Percentiles rank a stretch among this genome's conserved stretches.
Evolutionary conservation across 2,329 filamentous ascomycete species (phyloP).

Genomic region (Cercospora zeina): DNA sequence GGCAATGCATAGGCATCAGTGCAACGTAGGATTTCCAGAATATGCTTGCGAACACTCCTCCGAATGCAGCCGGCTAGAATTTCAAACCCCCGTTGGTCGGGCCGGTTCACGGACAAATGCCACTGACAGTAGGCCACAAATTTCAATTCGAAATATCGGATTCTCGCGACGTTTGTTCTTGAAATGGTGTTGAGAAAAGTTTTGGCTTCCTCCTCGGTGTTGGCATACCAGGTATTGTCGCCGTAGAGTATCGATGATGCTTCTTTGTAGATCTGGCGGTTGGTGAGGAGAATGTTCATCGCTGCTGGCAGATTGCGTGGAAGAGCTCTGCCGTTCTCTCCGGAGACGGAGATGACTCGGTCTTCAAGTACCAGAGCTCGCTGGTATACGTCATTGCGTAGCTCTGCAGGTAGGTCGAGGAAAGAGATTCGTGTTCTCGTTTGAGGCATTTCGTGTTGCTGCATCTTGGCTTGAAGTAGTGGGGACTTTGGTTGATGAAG

Average conservation of each 20-base stretch:
- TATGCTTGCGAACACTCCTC: neutral
- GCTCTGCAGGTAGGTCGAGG: neutral
- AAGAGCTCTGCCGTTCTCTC: neutral
- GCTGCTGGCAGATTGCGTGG: constrained; percentile 5
- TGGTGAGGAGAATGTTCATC: neutral
- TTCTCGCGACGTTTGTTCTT: neutral
- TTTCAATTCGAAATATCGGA: neutral
- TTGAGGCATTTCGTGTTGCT: neutral
- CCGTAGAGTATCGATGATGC: constrained; percentile 3
- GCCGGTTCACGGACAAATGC: neutral
- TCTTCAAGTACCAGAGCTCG: neutral
- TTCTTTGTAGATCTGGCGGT: constrained; percentile 8
- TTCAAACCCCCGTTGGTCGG: neutral
- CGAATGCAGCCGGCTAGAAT: neutral
- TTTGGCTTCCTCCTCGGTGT: neutral
- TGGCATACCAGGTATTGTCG: constrained; percentile 7
- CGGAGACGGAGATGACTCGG: constrained; percentile 10
- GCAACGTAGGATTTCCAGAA: neutral
- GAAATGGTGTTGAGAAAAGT: neutral
- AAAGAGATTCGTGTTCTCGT: neutral
- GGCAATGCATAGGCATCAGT: neutral
- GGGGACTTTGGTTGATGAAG: neutral
- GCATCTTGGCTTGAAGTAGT: neutral
- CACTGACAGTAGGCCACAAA: neutral
- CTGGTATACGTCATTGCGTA: constrained; percentile 6